Base-by-base conservation (phyloP, 2,329 filamentous ascomycete species). In the Alternaria arborescens region DNA sequence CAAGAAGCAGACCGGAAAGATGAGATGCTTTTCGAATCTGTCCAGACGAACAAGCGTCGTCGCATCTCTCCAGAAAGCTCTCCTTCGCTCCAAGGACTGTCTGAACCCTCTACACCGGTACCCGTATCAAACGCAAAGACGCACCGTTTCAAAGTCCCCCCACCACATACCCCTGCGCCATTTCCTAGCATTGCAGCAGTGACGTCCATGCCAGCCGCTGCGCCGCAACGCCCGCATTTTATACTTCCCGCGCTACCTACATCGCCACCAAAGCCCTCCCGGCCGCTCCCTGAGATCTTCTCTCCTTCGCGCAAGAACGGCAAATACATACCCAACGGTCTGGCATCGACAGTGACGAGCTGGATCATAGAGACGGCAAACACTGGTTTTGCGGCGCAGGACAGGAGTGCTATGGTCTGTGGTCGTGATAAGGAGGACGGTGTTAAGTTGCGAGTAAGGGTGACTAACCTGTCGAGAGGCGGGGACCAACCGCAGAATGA, bases 251-350 rank as follows among this genome's bases (percentile, higher is more conserved):
- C 74, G 2, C 60, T 66, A 4, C 72, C 73, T 12, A 69, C 75
- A 3, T 73, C 71, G 12, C 73, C 76, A 2, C 65, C 56, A 8
- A 65, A 66, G 32, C 57, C 65, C 44, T 47, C 62, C 14, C 73
- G 74, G 5, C 82, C 83, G 0, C 73, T 84, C 0, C 84, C 85
- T 1, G 82, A 85, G 41, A 79, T 82, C 40, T 87, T 87, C 71
- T 86, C 84, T 0, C 85, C 85, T 1, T 82, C 83, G 47, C 78
- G 83, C 26, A 81, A 81, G 60, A 81, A 79, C 0, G 79, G 83
- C 62, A 83, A 82, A 65, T 86, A 83, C 62, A 46, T 85, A 0
- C 73, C 80, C 1, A 79, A 80, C 4, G 85, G 85, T 2, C 73
- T 85, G 55, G 85, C 85, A 3, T 77, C 80, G 1, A 82, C 80